phyloP scores from a whole-genome alignment of 306 rosid genomes.

The Gleditsia sinensis region DNA sequence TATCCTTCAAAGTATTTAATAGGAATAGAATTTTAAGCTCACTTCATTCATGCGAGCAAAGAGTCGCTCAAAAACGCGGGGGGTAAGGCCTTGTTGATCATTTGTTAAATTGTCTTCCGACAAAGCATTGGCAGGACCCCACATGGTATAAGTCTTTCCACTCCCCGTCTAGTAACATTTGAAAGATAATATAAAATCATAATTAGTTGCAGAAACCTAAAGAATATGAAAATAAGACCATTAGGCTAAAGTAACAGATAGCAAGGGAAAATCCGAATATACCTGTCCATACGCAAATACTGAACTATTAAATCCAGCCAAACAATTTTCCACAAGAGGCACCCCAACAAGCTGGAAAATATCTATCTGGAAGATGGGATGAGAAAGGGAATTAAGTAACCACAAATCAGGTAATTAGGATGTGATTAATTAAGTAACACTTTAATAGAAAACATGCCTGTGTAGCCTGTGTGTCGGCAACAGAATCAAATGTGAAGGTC shows the following conservation, averaged over 20 bases:
- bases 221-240: not conserved
- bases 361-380: conserved; percentile 66
- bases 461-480: conserved; percentile 76
- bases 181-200: conserved; percentile 19
- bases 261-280: conserved; percentile 2
- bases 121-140: conserved; percentile 98
- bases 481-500: conserved; percentile 90
- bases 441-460: conserved; percentile 60
- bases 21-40: conserved; percentile 32
- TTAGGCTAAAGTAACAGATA: not conserved
- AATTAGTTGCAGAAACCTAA: conserved; percentile 15
- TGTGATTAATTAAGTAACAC: conserved; percentile 10
- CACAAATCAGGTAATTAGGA: conserved; percentile 18
- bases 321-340: conserved; percentile 89
- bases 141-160: conserved; percentile 97
- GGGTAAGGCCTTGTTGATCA: conserved; percentile 87
- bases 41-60: conserved; percentile 90
- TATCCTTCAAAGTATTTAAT: conserved; percentile 3
- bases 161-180: conserved; percentile 78
- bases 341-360: conserved; percentile 90
- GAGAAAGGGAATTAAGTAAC: not conserved
- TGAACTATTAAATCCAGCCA: conserved; percentile 98
- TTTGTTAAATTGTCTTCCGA: conserved; percentile 57
- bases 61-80: conserved; percentile 84
- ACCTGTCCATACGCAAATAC: conserved; percentile 99